Conservation (phyloP, 768 basidiomycete species). For the Tylopilus plumbeoviolaceoides region DNA sequence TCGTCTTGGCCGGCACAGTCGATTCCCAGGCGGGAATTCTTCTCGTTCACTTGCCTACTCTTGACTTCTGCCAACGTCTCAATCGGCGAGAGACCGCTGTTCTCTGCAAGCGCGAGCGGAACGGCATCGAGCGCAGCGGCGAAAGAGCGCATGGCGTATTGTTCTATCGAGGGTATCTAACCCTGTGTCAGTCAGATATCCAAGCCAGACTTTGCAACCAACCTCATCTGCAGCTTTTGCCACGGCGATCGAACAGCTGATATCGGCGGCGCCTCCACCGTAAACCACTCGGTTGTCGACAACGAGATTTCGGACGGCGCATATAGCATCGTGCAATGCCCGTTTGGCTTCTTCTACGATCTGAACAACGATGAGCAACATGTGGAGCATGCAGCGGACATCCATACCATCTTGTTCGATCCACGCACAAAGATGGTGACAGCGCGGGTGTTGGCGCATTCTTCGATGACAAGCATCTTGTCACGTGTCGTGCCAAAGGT, state of each 20-base stretch:
- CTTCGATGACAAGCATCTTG: conserved; percentile 99
- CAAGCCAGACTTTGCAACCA: conserved; percentile 9
- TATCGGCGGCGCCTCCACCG: conserved; percentile 97
- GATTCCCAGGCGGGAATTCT: conserved; percentile 82
- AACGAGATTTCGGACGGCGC: conserved; percentile 93
- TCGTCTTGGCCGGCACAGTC: conserved; percentile 85
- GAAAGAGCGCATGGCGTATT: conserved; percentile 99
- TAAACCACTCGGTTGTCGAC: conserved; percentile 97
- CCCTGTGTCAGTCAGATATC: neutral
- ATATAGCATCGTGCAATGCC: conserved; percentile 95
- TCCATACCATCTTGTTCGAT: conserved; percentile 93
- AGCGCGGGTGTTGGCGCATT: conserved; percentile 94
- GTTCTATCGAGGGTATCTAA: conserved; percentile 94
- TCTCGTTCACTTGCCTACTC: conserved; percentile 85
- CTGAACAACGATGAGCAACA: conserved; percentile 38
- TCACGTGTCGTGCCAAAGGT: conserved; percentile 97
- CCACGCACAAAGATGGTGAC: conserved; percentile 98
- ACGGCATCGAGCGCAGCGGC: conserved; percentile 92
- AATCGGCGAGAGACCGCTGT: conserved; percentile 94
- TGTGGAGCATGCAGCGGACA: neutral
- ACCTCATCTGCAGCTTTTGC: conserved; percentile 93
- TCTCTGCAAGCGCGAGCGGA: conserved; percentile 95
- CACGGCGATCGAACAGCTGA: conserved; percentile 91
- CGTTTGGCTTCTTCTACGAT: conserved; percentile 99
- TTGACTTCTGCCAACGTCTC: conserved; percentile 96